These are phyloP conservation scores for Phalaenopsis aphrodite DNA, from an alignment of 106 monocot genomes.

Conservation along the genomic window DNA sequence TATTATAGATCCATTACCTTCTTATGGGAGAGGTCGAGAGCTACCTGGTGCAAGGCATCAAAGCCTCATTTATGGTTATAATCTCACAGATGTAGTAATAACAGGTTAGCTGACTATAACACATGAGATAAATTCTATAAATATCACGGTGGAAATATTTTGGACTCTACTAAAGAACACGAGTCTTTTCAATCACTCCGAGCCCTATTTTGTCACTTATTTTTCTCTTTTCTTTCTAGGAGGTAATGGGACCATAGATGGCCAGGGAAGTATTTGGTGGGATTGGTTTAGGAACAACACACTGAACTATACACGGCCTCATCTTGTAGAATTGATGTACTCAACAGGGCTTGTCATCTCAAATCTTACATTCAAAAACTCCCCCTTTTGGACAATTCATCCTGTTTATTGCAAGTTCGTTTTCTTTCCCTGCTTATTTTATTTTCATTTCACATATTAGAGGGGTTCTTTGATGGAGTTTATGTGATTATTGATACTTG, in stretches of 20 bases:
- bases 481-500: conserved; percentile 18
- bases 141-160: not conserved
- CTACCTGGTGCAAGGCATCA: conserved; percentile 81
- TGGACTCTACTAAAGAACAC: not conserved
- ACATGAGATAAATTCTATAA: not conserved
- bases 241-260: conserved; percentile 84
- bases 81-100: conserved; percentile 82
- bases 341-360: conserved; percentile 76
- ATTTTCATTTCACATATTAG: not conserved
- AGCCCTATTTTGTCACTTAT: not conserved
- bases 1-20: conserved; percentile 80
- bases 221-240: conserved; percentile 25
- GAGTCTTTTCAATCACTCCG: not conserved
- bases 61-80: conserved; percentile 71
- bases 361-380: conserved; percentile 77
- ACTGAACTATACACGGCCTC: conserved; percentile 68
- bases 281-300: conserved; percentile 44
- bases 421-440: not conserved
- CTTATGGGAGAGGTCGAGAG: conserved; percentile 87
- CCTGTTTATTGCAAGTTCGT: conserved; percentile 97
- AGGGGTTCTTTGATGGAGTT: conserved; percentile 1
- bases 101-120: conserved; percentile 8
- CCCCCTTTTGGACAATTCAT: conserved; percentile 90
- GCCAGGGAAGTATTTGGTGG: conserved; percentile 90
- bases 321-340: conserved; percentile 78